Evolutionary conservation across 2,329 filamentous ascomycete genomes (phyloP).

Genomic region (Dactylellina haptotyla): DNA sequence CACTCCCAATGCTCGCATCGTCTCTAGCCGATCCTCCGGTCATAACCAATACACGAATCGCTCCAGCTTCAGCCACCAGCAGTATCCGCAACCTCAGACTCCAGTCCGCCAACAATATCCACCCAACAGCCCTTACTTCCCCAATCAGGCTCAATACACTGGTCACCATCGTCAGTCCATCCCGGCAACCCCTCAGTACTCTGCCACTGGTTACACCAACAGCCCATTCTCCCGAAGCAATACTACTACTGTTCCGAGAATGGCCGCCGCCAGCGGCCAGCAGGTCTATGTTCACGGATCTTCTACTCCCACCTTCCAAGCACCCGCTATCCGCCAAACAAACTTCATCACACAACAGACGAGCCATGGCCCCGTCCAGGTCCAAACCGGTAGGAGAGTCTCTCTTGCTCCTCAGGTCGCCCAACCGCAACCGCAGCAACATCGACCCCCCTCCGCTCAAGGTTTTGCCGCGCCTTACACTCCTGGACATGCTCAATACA

Average conservation of each 20-base stretch:
- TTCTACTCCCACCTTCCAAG: constrained; percentile 9
- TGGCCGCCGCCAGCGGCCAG: constrained; percentile 14
- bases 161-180: constrained; percentile 34
- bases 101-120: constrained; percentile 26
- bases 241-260: constrained; percentile 30
- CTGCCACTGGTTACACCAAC: constrained; percentile 19
- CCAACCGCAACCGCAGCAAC: constrained; percentile 21
- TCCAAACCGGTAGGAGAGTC: constrained; percentile 42
- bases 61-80: constrained; percentile 32
- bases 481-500: constrained; percentile 35
- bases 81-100: constrained; percentile 26
- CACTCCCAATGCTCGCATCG: constrained; percentile 30
- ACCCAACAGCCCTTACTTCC: constrained; percentile 17
- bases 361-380: constrained; percentile 29
- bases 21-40: constrained; percentile 21
- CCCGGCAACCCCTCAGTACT: constrained; percentile 29
- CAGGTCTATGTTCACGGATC: constrained; percentile 27
- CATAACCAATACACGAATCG: constrained; percentile 48
- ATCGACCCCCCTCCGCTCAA: constrained; percentile 34
- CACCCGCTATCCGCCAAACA: constrained; percentile 38
- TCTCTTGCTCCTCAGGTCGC: constrained; percentile 42
- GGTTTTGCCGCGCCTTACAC: constrained; percentile 22
- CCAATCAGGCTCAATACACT: constrained; percentile 26
- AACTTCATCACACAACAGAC: constrained; percentile 34
- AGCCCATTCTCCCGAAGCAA: constrained; percentile 44